phyloP scores from a whole-genome alignment of 1,284 basidiomycete genomes.

The Ustilago shanxiensis region DNA sequence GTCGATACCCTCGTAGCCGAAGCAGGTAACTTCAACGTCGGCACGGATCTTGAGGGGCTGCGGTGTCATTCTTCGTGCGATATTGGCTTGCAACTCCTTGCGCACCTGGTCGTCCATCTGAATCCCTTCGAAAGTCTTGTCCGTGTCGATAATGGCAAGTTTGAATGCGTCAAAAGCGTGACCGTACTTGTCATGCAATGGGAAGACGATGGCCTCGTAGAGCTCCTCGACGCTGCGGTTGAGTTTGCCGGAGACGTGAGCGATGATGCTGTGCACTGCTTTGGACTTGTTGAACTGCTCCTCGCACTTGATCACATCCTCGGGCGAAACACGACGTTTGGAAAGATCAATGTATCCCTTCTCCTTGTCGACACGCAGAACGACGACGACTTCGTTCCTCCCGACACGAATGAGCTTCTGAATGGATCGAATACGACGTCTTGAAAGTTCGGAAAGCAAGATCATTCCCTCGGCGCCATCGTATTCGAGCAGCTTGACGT shows the following conservation, averaged over 20 bases:
- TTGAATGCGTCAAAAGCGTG: conserved; percentile 99
- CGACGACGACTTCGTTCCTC: conserved; percentile 98
- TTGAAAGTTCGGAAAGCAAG: conserved; percentile 92
- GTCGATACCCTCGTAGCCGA: conserved; percentile 96
- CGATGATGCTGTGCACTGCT: conserved; percentile 70
- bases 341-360: conserved; percentile 99
- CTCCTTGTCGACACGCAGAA: conserved; percentile 97
- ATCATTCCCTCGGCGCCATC: conserved; percentile 99
- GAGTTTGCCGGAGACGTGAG: conserved; percentile 68
- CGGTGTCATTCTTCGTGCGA: conserved; percentile 93
- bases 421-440: conserved; percentile 95
- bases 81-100: conserved; percentile 82
- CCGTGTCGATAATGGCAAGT: conserved; percentile 82
- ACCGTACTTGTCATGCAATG: conserved; percentile 89
- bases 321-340: conserved; percentile 98
- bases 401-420: conserved; percentile 98
- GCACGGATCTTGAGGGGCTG: conserved; percentile 99
- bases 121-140: conserved; percentile 84
- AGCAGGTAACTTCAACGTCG: conserved; percentile 97
- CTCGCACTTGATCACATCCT: conserved; percentile 98
- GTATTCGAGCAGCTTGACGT: conserved; percentile 98
- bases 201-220: conserved; percentile 94
- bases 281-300: conserved; percentile 98
- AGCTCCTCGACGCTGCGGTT: conserved; percentile 78
- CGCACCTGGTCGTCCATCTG: conserved; percentile 76